A percentile compares a stretch with the other conserved stretches of the same genome.
Evolutionary conservation across 225 moss, liverwort and hornwort genomes (phyloP).

Genomic region (Ulota crispa): DNA sequence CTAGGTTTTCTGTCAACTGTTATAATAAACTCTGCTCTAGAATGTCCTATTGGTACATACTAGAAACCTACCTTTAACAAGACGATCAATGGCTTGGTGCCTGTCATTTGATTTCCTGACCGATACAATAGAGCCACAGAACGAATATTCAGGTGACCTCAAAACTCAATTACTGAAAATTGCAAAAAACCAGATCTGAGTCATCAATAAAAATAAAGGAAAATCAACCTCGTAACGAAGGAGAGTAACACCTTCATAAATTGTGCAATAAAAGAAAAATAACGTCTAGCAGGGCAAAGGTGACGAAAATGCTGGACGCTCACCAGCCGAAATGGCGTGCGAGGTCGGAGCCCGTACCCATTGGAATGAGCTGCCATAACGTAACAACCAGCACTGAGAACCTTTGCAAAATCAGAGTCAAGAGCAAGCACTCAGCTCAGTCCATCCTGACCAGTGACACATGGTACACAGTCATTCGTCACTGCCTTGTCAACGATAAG

Average conservation of each 20-base stretch:
- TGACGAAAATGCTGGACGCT: constrained; percentile 22
- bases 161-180: not conserved
- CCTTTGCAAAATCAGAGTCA: constrained; percentile 34
- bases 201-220: not conserved
- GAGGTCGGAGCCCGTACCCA: constrained; percentile 96
- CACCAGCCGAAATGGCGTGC: constrained; percentile 83
- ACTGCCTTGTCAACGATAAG: not conserved
- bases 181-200: not conserved
- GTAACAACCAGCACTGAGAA: constrained; percentile 47
- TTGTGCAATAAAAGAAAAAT: not conserved
- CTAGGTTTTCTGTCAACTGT: not conserved
- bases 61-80: constrained; percentile 43
- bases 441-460: constrained; percentile 36
- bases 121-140: constrained; percentile 5
- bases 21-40: not conserved
- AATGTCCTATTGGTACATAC: not conserved
- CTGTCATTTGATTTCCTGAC: constrained; percentile 57
- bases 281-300: not conserved
- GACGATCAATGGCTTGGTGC: constrained; percentile 55
- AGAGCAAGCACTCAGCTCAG: constrained; percentile 30
- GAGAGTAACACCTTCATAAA: not conserved
- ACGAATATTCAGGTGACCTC: constrained; percentile 1
- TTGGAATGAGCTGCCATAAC: constrained; percentile 75
- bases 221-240: not conserved
- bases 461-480: constrained; percentile 15